These are phyloP conservation scores for Scutellaria barbata DNA, from an alignment of 257 asterid genomes.

Conservation along the genomic window DNA sequence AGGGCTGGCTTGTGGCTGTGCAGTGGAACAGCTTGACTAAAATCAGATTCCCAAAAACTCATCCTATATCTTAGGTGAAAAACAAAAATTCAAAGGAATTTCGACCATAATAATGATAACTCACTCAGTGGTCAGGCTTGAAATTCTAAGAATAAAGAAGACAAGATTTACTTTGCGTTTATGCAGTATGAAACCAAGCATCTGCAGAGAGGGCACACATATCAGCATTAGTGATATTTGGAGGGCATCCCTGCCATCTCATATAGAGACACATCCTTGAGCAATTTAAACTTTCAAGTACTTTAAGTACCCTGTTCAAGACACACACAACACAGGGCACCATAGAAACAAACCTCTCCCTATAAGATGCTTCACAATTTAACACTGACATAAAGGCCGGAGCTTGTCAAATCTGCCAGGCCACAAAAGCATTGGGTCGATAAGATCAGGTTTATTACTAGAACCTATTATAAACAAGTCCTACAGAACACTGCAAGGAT, in stretches of 20 bases:
- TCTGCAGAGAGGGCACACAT: slow-evolving; percentile 97
- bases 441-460: slow-evolving; percentile 96
- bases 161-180: slow-evolving; percentile 60
- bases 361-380: slow-evolving; percentile 84
- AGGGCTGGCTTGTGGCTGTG: background rate
- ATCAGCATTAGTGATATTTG: slow-evolving; percentile 96
- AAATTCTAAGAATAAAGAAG: slow-evolving; percentile 8
- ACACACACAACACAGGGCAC: background rate
- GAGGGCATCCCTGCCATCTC: slow-evolving; percentile 90
- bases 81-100: background rate
- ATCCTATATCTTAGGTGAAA: background rate
- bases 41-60: background rate
- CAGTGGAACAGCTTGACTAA: background rate
- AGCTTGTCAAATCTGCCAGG: slow-evolving; percentile 99
- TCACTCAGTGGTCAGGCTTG: background rate
- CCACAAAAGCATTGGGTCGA: slow-evolving; percentile 90
- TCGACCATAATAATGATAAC: background rate
- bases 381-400: slow-evolving; percentile 83
- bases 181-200: slow-evolving; percentile 99
- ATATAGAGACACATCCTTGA: slow-evolving; percentile 70
- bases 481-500: slow-evolving; percentile 40
- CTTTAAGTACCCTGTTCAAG: slow-evolving; percentile 76
- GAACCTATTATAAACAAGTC: slow-evolving; percentile 97
- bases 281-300: slow-evolving; percentile 82
- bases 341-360: slow-evolving; percentile 67